Evolutionary conservation across 2,329 filamentous ascomycete species (phyloP).

Genomic region (Botrytis elliptica): DNA sequence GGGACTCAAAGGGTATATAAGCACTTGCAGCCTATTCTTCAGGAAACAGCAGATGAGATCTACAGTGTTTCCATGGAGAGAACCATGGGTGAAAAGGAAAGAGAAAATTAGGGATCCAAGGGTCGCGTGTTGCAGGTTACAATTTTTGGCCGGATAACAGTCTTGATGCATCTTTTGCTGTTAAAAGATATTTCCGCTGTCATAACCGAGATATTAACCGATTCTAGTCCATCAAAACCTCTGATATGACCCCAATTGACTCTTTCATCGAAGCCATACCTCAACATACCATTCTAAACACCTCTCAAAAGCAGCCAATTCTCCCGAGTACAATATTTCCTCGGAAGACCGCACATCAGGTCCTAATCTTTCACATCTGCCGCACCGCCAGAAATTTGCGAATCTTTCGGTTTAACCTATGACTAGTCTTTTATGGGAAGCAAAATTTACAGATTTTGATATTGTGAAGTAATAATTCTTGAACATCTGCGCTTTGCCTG

Average conservation of each 20-base stretch:
- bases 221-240: neutral
- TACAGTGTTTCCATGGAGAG: too few relatives aligned
- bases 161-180: neutral
- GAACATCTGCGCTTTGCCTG: too few relatives aligned
- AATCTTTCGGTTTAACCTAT: accelerated
- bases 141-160: neutral
- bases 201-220: neutral
- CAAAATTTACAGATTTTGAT: neutral
- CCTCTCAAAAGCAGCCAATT: neutral
- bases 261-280: accelerated
- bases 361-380: neutral
- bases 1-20: neutral
- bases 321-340: accelerated
- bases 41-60: too few relatives aligned
- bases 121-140: neutral
- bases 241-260: accelerated
- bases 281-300: accelerated
- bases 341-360: neutral
- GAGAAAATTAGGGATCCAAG: too few relatives aligned
- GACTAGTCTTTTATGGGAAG: neutral
- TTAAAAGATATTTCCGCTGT: neutral
- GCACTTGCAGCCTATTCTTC: neutral
- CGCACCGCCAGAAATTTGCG: neutral
- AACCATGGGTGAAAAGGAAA: neutral
- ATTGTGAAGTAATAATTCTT: too few relatives aligned